Evolutionary conservation across 108 stramenopile genomes (phyloP).

Genomic region (Pseudonitzschia multistriata): DNA sequence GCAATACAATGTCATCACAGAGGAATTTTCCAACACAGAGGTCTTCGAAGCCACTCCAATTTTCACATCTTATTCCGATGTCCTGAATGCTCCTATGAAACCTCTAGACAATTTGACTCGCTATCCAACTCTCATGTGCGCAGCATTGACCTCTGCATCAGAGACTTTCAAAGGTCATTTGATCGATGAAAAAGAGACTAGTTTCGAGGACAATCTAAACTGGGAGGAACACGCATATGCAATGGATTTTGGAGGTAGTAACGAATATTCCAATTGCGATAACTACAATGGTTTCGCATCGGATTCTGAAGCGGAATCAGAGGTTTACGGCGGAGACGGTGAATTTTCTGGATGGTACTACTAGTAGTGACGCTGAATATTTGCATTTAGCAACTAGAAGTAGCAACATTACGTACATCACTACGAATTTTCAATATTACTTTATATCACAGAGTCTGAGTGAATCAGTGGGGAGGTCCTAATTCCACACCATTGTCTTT

Average conservation of each 20-base stretch:
- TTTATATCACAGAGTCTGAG: no score
- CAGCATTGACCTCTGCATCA: neutral
- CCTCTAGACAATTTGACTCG: neutral
- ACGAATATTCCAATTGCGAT: neutral
- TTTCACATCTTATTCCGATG: neutral
- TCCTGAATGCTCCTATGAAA: neutral
- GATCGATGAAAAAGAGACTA: neutral
- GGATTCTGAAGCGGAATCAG: neutral
- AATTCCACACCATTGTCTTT: no score
- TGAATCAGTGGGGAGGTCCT: no score
- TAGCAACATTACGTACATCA: no score
- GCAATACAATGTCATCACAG: no score
- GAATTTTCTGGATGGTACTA: neutral
- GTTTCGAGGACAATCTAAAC: neutral
- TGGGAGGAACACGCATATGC: constrained; percentile 7
- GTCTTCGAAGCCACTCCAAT: neutral
- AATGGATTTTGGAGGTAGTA: neutral
- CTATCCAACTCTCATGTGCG: neutral
- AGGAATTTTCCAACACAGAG: neutral
- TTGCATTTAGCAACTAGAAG: no score
- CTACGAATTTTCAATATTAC: no score
- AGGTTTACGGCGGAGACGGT: neutral
- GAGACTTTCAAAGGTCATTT: neutral
- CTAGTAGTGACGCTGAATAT: neutral
- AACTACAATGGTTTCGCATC: neutral